Conservation (phyloP, 208 protist genomes). For the Sergeia podlipaevii region DNA sequence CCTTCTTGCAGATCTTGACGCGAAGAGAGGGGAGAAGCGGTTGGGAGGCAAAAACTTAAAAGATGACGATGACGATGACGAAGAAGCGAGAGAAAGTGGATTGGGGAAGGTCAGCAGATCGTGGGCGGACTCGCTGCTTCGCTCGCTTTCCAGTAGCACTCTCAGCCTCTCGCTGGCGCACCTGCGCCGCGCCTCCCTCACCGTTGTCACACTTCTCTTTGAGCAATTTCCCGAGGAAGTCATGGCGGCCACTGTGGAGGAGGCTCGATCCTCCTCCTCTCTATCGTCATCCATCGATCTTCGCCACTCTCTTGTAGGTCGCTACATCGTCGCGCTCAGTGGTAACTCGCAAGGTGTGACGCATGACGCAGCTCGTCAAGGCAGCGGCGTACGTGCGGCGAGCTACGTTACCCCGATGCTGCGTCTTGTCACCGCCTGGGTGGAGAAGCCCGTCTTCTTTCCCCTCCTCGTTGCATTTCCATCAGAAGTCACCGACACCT, state of each 20-base stretch:
- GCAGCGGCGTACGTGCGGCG: background rate
- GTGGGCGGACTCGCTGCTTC: conserved; percentile 18
- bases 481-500: conserved; percentile 40
- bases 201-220: conserved; percentile 54
- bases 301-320: conserved; percentile 22
- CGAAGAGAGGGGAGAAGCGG: background rate
- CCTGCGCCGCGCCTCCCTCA: conserved; percentile 43
- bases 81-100: conserved; percentile 6
- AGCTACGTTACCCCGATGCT: conserved; percentile 57
- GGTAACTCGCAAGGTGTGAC: conserved; percentile 38
- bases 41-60: too few relatives aligned
- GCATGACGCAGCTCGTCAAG: conserved; percentile 12
- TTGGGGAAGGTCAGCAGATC: conserved; percentile 14
- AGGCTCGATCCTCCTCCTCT: background rate
- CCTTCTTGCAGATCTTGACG: conserved; percentile 4
- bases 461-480: conserved; percentile 56
- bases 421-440: conserved; percentile 66
- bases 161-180: conserved; percentile 43
- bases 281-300: background rate
- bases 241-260: conserved; percentile 34
- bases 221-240: conserved; percentile 79
- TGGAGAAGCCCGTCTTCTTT: conserved; percentile 36
- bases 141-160: conserved; percentile 23
- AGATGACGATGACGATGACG: background rate
- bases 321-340: conserved; percentile 28